Evolutionary conservation across 768 basidiomycete species (phyloP).

Genomic region (Boletus rufocinnamomeus): DNA sequence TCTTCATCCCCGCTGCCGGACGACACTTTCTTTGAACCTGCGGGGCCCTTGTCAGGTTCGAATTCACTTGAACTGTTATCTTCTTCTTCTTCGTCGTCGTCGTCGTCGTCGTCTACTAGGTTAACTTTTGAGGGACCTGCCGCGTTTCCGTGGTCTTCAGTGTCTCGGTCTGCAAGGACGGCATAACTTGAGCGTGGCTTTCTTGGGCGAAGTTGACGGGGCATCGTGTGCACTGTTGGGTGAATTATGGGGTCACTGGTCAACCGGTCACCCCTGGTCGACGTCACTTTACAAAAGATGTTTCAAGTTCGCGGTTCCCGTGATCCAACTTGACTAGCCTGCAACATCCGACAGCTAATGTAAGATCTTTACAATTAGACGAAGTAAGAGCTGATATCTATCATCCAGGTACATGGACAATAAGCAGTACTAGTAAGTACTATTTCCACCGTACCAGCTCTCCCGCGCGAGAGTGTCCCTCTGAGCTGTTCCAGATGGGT

Average conservation of each 20-base stretch:
- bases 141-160: constrained; percentile 33
- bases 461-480: too few relatives aligned
- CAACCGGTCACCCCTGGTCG: too few relatives aligned
- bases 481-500: too few relatives aligned
- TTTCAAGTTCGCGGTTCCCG: not conserved
- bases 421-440: not conserved
- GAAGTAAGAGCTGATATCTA: not conserved
- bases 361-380: not conserved
- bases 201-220: constrained; percentile 56
- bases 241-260: not conserved
- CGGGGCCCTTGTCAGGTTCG: constrained; percentile 41
- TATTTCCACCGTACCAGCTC: not conserved
- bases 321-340: not conserved
- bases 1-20: constrained; percentile 38
- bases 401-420: not conserved
- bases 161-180: constrained; percentile 35
- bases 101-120: constrained; percentile 15
- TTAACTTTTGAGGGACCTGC: constrained; percentile 44
- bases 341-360: not conserved
- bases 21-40: constrained; percentile 32
- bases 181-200: constrained; percentile 55
- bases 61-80: constrained; percentile 58
- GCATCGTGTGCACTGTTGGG: constrained; percentile 39
- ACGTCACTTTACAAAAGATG: too few relatives aligned
- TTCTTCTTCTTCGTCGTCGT: too few relatives aligned